A percentile compares a stretch with the other conserved stretches of the same genome.
These are phyloP conservation scores for Jimgerdemannia flammicorona DNA, from an alignment of 192 early-diverging fungal genomes.

Conservation along the genomic window DNA sequence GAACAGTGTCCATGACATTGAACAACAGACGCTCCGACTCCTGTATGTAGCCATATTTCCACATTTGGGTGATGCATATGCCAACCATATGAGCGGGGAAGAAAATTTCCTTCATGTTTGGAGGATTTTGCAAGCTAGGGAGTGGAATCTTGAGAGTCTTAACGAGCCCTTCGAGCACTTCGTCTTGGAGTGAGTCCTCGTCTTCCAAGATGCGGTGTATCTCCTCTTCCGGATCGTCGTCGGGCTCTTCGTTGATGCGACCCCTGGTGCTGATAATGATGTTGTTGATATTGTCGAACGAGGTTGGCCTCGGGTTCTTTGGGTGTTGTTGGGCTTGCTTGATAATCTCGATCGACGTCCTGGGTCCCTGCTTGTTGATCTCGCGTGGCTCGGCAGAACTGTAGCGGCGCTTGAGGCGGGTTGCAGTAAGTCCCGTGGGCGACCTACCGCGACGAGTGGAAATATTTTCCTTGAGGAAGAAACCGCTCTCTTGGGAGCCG, in stretches of 20 bases:
- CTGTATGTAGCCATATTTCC: constrained; percentile 76
- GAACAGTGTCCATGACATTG: constrained; percentile 81
- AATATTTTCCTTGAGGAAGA: background rate
- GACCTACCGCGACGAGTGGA: constrained; percentile 2
- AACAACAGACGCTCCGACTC: constrained; percentile 83
- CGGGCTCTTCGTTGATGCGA: constrained; percentile 9
- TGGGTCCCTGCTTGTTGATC: constrained; percentile 11
- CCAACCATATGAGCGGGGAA: constrained; percentile 96
- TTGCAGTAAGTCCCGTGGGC: constrained; percentile 1
- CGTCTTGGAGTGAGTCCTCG: constrained; percentile 60
- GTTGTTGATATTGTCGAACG: constrained; percentile 13
- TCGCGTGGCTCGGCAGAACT: constrained; percentile 40
- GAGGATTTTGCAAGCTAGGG: constrained; percentile 73
- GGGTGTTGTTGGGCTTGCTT: constrained; percentile 23
- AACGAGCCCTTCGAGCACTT: constrained; percentile 88
- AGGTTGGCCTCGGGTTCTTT: constrained; percentile 34
- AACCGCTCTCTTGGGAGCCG: constrained; percentile 43
- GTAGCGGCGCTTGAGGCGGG: constrained; percentile 37
- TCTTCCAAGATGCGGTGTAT: constrained; percentile 48
- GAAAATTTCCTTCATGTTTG: constrained; percentile 81
- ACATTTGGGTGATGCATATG: constrained; percentile 78
- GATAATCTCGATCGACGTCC: constrained; percentile 31
- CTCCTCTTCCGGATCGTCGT: constrained; percentile 35
- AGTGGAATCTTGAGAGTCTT: constrained; percentile 87
- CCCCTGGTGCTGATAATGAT: background rate